Evolutionary conservation across 805 yeast species (phyloP).

Genomic region (Candida maesae): DNA sequence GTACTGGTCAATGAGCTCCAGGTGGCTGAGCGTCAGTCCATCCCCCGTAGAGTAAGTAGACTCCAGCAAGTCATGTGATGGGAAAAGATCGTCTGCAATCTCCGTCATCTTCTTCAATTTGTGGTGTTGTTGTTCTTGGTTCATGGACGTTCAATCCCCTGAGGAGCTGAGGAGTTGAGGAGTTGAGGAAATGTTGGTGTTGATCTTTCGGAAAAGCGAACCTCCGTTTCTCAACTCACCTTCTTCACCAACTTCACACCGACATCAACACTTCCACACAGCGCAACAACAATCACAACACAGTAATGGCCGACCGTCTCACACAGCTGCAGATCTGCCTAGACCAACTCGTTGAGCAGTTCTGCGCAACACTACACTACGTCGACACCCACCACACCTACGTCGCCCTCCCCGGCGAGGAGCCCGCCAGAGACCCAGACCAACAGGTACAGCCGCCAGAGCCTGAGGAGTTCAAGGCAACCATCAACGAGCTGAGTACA

Average conservation of each 20-base stretch:
- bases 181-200: too few relatives aligned
- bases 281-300: not conserved
- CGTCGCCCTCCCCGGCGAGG: slow-evolving; percentile 42
- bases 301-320: slow-evolving; percentile 71
- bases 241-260: not conserved
- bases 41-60: not conserved
- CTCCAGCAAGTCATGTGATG: slow-evolving; percentile 1
- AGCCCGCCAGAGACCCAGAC: slow-evolving; percentile 59
- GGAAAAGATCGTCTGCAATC: slow-evolving; percentile 17
- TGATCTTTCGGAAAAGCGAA: not conserved
- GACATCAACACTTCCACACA: not conserved
- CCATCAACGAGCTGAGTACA: slow-evolving; percentile 71
- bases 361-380: slow-evolving; percentile 72
- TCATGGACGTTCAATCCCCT: too few relatives aligned
- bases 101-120: too few relatives aligned
- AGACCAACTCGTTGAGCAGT: slow-evolving; percentile 75
- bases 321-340: slow-evolving; percentile 88
- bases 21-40: not conserved
- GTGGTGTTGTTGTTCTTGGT: too few relatives aligned
- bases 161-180: too few relatives aligned
- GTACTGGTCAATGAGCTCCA: slow-evolving; percentile 18
- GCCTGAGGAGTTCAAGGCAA: slow-evolving; percentile 38
- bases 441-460: slow-evolving; percentile 50
- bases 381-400: slow-evolving; percentile 74
- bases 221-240: too few relatives aligned